Evolutionary conservation across 1,139 yeast species (phyloP), one percentile per base, ranked within the genome.

Genomic region (Geotrichum klebahnii): DNA sequence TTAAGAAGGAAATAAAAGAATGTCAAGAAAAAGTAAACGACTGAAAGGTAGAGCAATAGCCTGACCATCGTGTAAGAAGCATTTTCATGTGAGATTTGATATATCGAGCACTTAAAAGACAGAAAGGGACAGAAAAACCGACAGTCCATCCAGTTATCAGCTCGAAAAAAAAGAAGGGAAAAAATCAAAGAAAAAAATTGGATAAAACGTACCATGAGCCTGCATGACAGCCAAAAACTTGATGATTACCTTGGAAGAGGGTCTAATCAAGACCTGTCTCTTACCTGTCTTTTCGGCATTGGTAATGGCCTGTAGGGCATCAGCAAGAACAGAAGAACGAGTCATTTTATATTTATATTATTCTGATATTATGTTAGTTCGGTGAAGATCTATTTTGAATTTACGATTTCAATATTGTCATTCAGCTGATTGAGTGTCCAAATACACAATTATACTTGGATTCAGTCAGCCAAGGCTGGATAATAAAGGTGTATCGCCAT

Each of bases 251-350:
- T 92, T 92, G 70, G 98, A 92, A 52, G 97, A 90, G 63, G 98
- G 98, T 83, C 98, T 88, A 74, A 92, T 81, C 73, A 92, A 77
- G 65, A 92, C 98, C 81, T 92, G 98, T 79, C 98, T 87, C 80
- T 92, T 92, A 76, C 98, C 98, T 73, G 97, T 83, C 78, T 90
- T 92, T 80, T 92, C 98, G 74, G 98, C 98, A 75, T 92, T 92
- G 90, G 90, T 88, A 74, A 92, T 92, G 67, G 96, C 82, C 75
- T 92, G 90, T 72, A 92, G 85, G 72, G 98, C 97, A 79, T 92
- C 98, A 69, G 97, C 97, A 76, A 92, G 85, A 73, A 87, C 98
- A 66, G 98, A 92, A 67, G 97, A 80, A 81, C 97, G 90, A 73
- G 97, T 89, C 97, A 92, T 89, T 74, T 72, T 77, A 50, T 46